These are phyloP conservation scores for Nakazawaea ishiwadae DNA, from an alignment of 805 yeast species.

Conservation along the genomic window DNA sequence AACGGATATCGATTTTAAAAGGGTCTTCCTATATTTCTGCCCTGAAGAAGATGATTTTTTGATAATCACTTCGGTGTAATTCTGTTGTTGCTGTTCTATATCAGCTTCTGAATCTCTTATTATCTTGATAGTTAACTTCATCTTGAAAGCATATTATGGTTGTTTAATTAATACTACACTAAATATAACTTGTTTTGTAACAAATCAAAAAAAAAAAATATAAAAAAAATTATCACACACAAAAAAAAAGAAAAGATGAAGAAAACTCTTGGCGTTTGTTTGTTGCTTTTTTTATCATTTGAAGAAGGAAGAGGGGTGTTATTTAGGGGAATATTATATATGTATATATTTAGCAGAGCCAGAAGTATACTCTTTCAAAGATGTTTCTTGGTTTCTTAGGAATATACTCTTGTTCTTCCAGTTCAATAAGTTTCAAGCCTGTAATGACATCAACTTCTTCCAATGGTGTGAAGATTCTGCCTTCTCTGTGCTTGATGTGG, in stretches of 20 bases:
- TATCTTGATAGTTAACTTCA: not conserved
- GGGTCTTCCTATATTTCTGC: not conserved
- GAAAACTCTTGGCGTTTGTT: too few species aligned
- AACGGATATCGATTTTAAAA: not conserved
- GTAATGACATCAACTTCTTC: constrained; percentile 56
- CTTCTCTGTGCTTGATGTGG: constrained; percentile 36
- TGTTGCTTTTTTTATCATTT: too few species aligned
- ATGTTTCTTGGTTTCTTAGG: not conserved
- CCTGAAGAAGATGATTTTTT: not conserved
- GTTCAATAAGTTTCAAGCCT: constrained; percentile 25
- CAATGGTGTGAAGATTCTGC: constrained; percentile 42
- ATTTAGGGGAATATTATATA: too few species aligned
- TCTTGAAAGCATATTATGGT: too few species aligned
- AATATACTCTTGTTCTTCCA: not conserved
- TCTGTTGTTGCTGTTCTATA: not conserved
- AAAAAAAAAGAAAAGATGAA: too few species aligned
- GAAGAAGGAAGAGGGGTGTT: too few species aligned
- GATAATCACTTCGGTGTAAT: not conserved
- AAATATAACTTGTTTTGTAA: too few species aligned
- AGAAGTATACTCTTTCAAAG: not conserved
- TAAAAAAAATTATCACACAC: too few species aligned
- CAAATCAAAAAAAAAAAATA: too few species aligned
- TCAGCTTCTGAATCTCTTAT: not conserved
- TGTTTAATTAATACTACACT: too few species aligned
- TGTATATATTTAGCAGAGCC: not conserved